phyloP scores from a whole-genome alignment of 768 basidiomycete species.

The Mycena chlorophos region DNA sequence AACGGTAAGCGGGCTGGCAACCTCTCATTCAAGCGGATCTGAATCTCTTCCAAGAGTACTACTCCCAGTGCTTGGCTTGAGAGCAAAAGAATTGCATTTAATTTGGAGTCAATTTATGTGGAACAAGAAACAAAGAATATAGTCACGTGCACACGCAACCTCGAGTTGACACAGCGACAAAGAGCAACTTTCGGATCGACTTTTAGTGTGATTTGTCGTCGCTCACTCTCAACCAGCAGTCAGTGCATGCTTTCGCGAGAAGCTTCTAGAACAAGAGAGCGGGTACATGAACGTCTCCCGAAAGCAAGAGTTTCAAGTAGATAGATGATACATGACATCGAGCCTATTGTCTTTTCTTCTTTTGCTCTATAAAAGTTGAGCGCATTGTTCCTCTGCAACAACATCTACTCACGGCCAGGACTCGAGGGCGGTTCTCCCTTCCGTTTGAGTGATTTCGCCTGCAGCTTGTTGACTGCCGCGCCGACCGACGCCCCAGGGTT shows the following conservation, averaged over 20 bases:
- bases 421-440: slow-evolving; percentile 14
- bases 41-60: no score
- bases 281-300: not conserved
- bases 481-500: slow-evolving; percentile 59
- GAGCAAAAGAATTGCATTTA: not conserved
- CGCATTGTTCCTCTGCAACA: not conserved
- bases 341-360: slow-evolving; percentile 21
- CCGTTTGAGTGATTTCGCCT: slow-evolving; percentile 22
- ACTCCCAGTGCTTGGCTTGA: slow-evolving; percentile 13
- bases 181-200: no score
- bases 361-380: slow-evolving; percentile 6
- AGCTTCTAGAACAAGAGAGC: no score
- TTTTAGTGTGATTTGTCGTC: no score
- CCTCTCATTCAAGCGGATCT: no score
- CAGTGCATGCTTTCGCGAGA: no score
- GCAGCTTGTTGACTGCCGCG: slow-evolving; percentile 30
- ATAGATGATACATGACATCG: slow-evolving; percentile 4
- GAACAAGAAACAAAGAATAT: no score
- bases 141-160: no score
- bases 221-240: no score
- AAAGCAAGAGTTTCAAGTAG: not conserved
- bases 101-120: no score
- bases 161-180: no score
- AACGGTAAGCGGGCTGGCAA: no score
- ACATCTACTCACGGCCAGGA: slow-evolving; percentile 1